Evolutionary conservation across 345 rosid genomes (phyloP), one percentile per base, ranked within the genome.

Genomic region (Citrus medica): DNA sequence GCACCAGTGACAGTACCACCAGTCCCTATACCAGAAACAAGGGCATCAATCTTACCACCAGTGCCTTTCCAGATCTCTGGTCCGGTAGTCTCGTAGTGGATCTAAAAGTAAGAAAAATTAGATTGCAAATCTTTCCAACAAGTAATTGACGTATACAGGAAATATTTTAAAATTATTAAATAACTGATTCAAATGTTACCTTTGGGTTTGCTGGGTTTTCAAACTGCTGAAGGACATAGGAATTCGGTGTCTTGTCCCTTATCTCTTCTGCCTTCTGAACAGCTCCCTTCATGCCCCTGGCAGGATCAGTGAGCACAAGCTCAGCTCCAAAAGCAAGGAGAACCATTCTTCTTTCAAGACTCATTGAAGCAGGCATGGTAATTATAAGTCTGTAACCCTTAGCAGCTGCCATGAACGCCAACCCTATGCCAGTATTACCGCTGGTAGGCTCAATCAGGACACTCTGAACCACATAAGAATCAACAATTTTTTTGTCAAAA

Each of bases 281-380:
- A 55, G 92, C 94, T 10, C 94, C 94, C 80, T 86, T 92, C 90
- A 90, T 84, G 78, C 90, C 92, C 74, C 81, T 83, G 71, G 92
- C 92, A 17, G 92, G 90, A 82, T 88, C 90, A 17, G 94, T 90
- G 55, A 92, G 92, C 74, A 92, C 87, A 75, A 92, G 82, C 88
- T 92, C 93, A 73, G 94, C 93, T 74, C 97, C 94, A 76, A 92
- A 90, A 73, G 89, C 97, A 66, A 86, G 89, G 71, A 92, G 97
- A 75, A 92, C 86, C 82, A 89, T 92, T 86, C 94, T 89, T 88
- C 97, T 90, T 79, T 92, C 97, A n/a, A 90, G 83, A 80, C 97
- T 92, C 97, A 92, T 89, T 24, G 94, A 85, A 77, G 97, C 85
- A 70, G 97, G 97, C 97, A 92, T 92, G 30, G 91, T 88, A 63